Conservation (phyloP, 257 asterid species). For the Gentiana macrophylla region DNA sequence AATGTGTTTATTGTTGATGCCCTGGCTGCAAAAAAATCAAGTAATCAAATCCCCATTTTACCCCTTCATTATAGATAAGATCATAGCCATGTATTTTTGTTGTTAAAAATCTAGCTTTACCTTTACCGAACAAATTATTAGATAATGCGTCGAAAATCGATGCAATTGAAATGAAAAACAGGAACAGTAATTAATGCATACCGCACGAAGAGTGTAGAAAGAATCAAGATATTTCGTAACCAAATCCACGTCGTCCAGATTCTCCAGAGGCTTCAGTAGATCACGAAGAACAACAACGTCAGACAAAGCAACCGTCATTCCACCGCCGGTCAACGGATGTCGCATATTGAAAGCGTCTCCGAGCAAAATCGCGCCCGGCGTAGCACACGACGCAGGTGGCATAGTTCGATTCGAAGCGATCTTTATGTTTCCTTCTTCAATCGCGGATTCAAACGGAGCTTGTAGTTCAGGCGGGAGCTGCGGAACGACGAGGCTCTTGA, state of each 20-base stretch:
- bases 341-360: slow-evolving; percentile 23
- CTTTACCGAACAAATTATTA: no score
- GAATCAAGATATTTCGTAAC: slow-evolving; percentile 13
- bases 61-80: background rate
- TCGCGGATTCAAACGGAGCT: slow-evolving; percentile 4
- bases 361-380: slow-evolving; percentile 19
- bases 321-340: slow-evolving; percentile 20
- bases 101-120: no score
- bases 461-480: slow-evolving; percentile 17
- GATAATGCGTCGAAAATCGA: no score
- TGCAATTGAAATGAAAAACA: background rate
- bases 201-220: slow-evolving; percentile 13
- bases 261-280: slow-evolving; percentile 14
- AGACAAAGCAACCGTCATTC: slow-evolving; percentile 20
- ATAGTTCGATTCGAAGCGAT: slow-evolving; percentile 18
- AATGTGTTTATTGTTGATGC: slow-evolving; percentile 21
- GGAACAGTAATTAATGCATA: background rate
- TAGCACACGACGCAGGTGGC: slow-evolving; percentile 18
- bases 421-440: slow-evolving; percentile 17
- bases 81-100: no score
- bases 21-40: slow-evolving; percentile 10
- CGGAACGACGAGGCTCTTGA: slow-evolving; percentile 16
- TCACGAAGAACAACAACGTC: slow-evolving; percentile 15
- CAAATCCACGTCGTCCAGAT: slow-evolving; percentile 10
- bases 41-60: background rate